These are phyloP conservation scores for Quercus dentata DNA, from an alignment of 306 rosid genomes.

Conservation along the genomic window DNA sequence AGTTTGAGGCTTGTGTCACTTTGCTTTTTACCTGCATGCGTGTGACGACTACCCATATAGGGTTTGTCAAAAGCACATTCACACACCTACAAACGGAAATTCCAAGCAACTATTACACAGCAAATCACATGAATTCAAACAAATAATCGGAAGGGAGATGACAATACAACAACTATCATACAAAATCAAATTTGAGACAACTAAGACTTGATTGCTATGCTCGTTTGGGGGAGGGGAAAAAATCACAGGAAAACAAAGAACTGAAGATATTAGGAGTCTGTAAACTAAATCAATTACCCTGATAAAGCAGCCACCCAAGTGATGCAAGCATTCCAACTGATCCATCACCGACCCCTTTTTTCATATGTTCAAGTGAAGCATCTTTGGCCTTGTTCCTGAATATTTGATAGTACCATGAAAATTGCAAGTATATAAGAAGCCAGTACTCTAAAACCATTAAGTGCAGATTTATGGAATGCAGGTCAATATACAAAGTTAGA, in stretches of 20 bases:
- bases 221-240: neutral
- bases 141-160: neutral
- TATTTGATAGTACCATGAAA: constrained; percentile 86
- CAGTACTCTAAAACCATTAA: constrained; percentile 21
- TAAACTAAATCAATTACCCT: constrained; percentile 44
- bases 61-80: constrained; percentile 89
- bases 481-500: neutral
- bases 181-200: neutral
- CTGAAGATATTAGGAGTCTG: neutral
- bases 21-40: constrained; percentile 84
- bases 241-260: neutral
- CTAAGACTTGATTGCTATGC: neutral
- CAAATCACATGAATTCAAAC: constrained; percentile 6
- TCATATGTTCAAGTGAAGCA: constrained; percentile 56
- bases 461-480: neutral
- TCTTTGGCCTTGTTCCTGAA: constrained; percentile 91
- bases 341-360: constrained; percentile 74
- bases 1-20: constrained; percentile 11
- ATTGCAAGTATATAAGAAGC: constrained; percentile 44
- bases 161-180: neutral
- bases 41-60: constrained; percentile 90
- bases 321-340: constrained; percentile 94
- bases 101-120: constrained; percentile 7
- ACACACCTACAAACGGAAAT: constrained; percentile 66
- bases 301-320: constrained; percentile 89